Percentiles rank a stretch among this genome's conserved stretches.
Evolutionary conservation across 1,284 basidiomycete genomes (phyloP).

Genomic region (Limonomyces culmigenus): DNA sequence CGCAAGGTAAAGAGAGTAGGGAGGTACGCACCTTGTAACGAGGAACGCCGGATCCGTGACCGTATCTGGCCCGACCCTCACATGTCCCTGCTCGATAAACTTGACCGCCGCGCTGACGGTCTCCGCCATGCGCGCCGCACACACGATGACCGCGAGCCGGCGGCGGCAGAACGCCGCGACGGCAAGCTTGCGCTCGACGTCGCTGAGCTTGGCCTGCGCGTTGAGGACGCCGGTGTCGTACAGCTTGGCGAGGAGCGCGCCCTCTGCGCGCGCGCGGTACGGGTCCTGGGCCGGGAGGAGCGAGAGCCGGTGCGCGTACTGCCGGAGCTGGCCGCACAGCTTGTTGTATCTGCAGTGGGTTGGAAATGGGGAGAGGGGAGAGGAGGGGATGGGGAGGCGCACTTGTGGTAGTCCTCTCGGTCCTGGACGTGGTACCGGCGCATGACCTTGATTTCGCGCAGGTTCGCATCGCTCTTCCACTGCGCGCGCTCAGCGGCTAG

Average conservation of each 20-base stretch:
- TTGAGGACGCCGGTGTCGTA: constrained; percentile 95
- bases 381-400: constrained; percentile 7
- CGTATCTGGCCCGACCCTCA: constrained; percentile 91
- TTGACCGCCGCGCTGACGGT: constrained; percentile 90
- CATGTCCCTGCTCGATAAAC: constrained; percentile 97
- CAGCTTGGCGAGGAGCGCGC: constrained; percentile 79
- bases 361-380: constrained; percentile 4
- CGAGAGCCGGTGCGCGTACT: constrained; percentile 77
- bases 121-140: constrained; percentile 88
- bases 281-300: constrained; percentile 84
- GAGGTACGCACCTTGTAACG: constrained; percentile 58
- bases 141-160: constrained; percentile 85
- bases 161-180: constrained; percentile 90
- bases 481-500: constrained; percentile 16
- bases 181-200: constrained; percentile 89
- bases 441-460: constrained; percentile 91
- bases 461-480: constrained; percentile 94
- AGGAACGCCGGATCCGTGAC: constrained; percentile 95
- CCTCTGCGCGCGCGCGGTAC: constrained; percentile 76
- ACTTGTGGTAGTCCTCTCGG: constrained; percentile 94
- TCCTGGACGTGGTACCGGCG: constrained; percentile 90
- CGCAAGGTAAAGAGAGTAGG: constrained; percentile 6
- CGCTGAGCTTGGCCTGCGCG: constrained; percentile 68
- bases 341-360: constrained; percentile 68
- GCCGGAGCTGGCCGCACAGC: constrained; percentile 77